A percentile compares a stretch with the other conserved stretches of the same genome.
These are phyloP conservation scores for Smallanthus sonchifolius DNA, from an alignment of 129 eudicot species.

Conservation along the genomic window DNA sequence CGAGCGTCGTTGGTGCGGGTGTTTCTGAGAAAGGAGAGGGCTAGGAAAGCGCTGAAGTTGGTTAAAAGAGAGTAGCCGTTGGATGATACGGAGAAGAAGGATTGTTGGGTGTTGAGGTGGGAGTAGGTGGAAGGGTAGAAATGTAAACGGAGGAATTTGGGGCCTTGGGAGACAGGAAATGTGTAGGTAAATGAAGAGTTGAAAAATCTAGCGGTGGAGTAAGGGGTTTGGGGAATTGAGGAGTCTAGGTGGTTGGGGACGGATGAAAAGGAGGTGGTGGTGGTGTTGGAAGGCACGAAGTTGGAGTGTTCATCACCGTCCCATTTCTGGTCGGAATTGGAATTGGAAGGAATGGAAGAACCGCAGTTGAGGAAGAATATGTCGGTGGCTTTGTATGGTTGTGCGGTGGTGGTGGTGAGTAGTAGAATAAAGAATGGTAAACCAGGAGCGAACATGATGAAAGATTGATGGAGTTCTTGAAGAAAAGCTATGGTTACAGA, in stretches of 20 bases:
- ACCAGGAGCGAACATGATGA: not conserved
- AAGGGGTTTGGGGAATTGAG: not conserved
- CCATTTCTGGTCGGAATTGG: constrained; percentile 1
- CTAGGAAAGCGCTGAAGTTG: not conserved
- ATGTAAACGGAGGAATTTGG: not conserved
- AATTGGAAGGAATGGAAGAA: not conserved
- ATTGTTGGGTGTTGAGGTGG: constrained; percentile 6
- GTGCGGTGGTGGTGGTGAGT: not conserved
- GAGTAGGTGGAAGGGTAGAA: constrained; percentile 29
- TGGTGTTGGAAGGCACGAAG: constrained; percentile 7
- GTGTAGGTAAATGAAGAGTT: not conserved
- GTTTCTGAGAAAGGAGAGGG: not conserved
- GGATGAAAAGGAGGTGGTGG: constrained; percentile 5
- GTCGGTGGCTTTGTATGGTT: not conserved
- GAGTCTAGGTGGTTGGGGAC: not conserved
- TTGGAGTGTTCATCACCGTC: constrained; percentile 14
- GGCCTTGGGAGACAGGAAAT: not conserved
- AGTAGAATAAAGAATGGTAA: not conserved
- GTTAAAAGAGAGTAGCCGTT: constrained; percentile 25
- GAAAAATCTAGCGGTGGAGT: not conserved
- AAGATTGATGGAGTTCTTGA: not conserved
- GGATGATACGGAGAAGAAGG: constrained; percentile 16
- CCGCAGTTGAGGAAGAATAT: not conserved
- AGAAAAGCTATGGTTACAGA: not conserved
- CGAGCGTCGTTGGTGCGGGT: not conserved